Evolutionary conservation across 768 basidiomycete genomes (phyloP).

Genomic region (Suillus decipiens): DNA sequence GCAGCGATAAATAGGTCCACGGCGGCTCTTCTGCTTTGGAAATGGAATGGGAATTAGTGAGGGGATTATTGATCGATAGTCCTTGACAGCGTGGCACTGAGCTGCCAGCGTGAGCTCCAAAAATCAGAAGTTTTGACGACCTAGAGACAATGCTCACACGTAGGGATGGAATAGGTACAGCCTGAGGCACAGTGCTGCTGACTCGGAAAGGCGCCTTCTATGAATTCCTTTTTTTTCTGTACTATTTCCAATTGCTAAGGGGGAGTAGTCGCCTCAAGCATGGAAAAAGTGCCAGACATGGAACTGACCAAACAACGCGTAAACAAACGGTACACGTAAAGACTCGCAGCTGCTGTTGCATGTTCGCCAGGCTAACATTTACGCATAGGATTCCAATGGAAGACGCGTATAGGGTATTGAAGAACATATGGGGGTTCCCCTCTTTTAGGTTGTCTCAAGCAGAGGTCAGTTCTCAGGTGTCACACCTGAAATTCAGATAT

Average conservation of each 20-base stretch:
- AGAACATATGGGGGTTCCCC: slow-evolving; percentile 37
- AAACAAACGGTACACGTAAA: neutral
- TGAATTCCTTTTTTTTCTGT: slow-evolving; percentile 43
- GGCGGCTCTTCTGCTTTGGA: slow-evolving; percentile 36
- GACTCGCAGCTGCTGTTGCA: neutral
- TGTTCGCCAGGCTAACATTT: neutral
- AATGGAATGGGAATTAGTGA: slow-evolving; percentile 21
- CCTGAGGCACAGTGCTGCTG: slow-evolving; percentile 24
- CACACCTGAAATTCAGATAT: neutral
- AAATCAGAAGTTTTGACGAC: neutral
- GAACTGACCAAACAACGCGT: neutral
- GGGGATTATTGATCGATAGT: slow-evolving; percentile 38
- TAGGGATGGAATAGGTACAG: slow-evolving; percentile 38
- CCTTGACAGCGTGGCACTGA: slow-evolving; percentile 24
- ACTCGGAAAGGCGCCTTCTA: slow-evolving; percentile 40
- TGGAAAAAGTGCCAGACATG: neutral
- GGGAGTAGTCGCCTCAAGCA: too few relatives aligned
- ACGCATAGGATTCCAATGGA: slow-evolving; percentile 34
- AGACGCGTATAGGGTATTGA: slow-evolving; percentile 31
- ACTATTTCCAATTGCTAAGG: slow-evolving; percentile 29
- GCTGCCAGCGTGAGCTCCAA: neutral
- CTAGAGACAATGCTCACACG: slow-evolving; percentile 13
- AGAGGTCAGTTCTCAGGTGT: slow-evolving; percentile 25
- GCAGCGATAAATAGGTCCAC: slow-evolving; percentile 48
- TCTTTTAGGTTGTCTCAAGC: slow-evolving; percentile 42